Conservation (phyloP, 2,329 filamentous ascomycete genomes). For the Botrytis medusae region DNA sequence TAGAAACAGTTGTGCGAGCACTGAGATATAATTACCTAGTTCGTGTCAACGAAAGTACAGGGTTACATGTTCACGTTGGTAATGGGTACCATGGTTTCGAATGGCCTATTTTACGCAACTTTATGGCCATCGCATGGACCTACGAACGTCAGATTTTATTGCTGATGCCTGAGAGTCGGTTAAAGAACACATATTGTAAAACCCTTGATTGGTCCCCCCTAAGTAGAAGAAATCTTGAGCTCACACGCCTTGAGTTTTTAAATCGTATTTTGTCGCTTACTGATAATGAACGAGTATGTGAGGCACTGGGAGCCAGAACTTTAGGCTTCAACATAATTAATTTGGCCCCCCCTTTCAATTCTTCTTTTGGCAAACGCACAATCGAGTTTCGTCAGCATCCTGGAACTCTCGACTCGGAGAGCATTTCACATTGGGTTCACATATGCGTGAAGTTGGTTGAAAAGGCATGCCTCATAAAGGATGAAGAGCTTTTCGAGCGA, state of each 20-base stretch:
- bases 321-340: not conserved
- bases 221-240: fast-evolving
- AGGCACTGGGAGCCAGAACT: not conserved
- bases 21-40: slow-evolving; percentile 28
- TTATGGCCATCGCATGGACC: slow-evolving; percentile 35
- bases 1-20: slow-evolving; percentile 22
- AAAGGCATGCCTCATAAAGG: not conserved
- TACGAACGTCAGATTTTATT: slow-evolving; percentile 34
- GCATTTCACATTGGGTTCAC: slow-evolving; percentile 29
- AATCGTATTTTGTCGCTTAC: not conserved
- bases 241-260: slow-evolving; percentile 1
- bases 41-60: slow-evolving; percentile 31
- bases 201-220: not conserved
- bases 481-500: not conserved
- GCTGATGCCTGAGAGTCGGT: not conserved
- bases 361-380: slow-evolving; percentile 11
- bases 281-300: not conserved
- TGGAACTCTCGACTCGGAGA: slow-evolving; percentile 27
- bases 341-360: not conserved
- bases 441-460: slow-evolving; percentile 25
- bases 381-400: slow-evolving; percentile 36
- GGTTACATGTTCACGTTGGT: slow-evolving; percentile 41
- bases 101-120: slow-evolving; percentile 34
- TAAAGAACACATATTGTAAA: not conserved
- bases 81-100: slow-evolving; percentile 31